Conservation (phyloP, 2,329 filamentous ascomycete genomes). For the Fusarium secorum region DNA sequence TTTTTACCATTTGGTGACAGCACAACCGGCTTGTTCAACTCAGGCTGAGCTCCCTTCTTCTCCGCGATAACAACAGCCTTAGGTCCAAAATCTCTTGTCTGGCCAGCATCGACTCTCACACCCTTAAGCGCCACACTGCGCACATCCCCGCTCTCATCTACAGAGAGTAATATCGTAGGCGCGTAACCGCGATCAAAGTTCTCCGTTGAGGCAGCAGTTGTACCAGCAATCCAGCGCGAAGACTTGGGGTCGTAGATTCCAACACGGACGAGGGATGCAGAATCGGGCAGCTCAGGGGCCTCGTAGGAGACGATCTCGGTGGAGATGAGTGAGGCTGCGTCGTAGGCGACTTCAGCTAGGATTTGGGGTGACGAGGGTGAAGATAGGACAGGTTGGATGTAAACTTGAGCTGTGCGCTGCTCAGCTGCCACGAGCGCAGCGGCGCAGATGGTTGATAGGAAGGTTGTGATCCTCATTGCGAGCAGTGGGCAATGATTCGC, state of each 20-base stretch:
- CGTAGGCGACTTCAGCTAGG: conserved; percentile 67
- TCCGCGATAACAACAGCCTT: conserved; percentile 61
- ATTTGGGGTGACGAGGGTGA: conserved; percentile 46
- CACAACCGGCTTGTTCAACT: conserved; percentile 70
- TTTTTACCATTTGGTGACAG: conserved; percentile 67
- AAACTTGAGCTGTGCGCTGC: conserved; percentile 59
- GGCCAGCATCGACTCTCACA: conserved; percentile 68
- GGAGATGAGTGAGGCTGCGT: conserved; percentile 53
- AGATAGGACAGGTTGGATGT: conserved; percentile 59
- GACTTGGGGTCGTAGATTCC: conserved; percentile 62
- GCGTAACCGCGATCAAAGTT: conserved; percentile 70
- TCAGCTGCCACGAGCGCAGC: conserved; percentile 51
- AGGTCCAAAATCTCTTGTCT: conserved; percentile 71
- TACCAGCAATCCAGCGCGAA: conserved; percentile 60
- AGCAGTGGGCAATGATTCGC: not conserved
- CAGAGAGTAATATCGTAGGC: conserved; percentile 62
- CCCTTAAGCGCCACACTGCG: conserved; percentile 63
- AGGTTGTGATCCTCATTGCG: conserved; percentile 53
- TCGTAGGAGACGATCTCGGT: conserved; percentile 63
- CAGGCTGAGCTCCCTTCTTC: conserved; percentile 61
- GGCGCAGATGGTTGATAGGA: conserved; percentile 55
- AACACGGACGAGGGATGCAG: conserved; percentile 61
- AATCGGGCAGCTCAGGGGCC: conserved; percentile 59
- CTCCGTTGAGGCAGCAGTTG: conserved; percentile 61
- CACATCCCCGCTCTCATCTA: conserved; percentile 55